These are phyloP conservation scores for Plasmodium knowlesi DNA, from an alignment of 169 alveolate genomes.

Conservation along the genomic window DNA sequence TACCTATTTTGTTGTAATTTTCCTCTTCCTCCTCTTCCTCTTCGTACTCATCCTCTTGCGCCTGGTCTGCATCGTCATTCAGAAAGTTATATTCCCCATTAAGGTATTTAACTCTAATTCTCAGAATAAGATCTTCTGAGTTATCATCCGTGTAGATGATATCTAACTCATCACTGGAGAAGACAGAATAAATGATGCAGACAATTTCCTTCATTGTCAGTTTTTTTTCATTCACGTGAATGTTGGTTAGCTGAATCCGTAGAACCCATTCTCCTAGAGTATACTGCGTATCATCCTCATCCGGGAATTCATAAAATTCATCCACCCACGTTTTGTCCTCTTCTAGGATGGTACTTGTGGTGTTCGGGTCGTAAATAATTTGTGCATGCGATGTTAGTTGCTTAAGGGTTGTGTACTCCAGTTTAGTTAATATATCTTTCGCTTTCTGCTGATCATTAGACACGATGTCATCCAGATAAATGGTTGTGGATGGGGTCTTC, in stretches of 20 bases:
- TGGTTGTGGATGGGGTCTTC: constrained; percentile 98
- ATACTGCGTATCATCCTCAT: constrained; percentile 91
- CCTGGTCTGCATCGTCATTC: constrained; percentile 70
- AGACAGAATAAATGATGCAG: constrained; percentile 91
- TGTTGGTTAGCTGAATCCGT: constrained; percentile 95
- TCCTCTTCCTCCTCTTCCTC: constrained; percentile 47
- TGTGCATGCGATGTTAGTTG: constrained; percentile 93
- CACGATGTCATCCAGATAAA: constrained; percentile 90
- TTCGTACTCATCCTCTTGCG: constrained; percentile 18
- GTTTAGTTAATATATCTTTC: constrained; percentile 93
- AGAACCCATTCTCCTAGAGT: constrained; percentile 96
- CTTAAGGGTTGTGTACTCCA: constrained; percentile 97
- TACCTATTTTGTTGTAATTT: neutral
- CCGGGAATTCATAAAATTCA: constrained; percentile 96
- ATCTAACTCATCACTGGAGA: constrained; percentile 91
- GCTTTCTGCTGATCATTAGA: constrained; percentile 93
- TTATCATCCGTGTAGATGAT: constrained; percentile 97
- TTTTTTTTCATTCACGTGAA: constrained; percentile 95
- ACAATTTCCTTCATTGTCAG: constrained; percentile 96
- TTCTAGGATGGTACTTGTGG: constrained; percentile 92
- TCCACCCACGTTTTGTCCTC: constrained; percentile 95
- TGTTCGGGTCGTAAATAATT: constrained; percentile 98
- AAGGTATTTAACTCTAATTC: constrained; percentile 92
- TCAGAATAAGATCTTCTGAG: constrained; percentile 94
- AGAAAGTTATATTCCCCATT: constrained; percentile 76